Percentiles rank a stretch among this genome's conserved stretches.
Conservation (phyloP, 1,284 basidiomycete species). For the Stygiomarasmius scandens region DNA sequence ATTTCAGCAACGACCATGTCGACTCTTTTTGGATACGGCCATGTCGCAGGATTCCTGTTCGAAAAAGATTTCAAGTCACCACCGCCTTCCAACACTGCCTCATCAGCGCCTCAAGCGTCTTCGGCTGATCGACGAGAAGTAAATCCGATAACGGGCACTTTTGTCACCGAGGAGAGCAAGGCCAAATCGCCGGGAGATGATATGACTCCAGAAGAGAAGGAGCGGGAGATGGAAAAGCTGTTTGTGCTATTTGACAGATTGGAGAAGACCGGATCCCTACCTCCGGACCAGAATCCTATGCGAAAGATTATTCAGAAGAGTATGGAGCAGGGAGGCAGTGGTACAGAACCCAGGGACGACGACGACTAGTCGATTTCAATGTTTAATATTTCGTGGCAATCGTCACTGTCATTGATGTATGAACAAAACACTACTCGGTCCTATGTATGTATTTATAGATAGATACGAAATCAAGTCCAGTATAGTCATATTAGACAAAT, state of each 20-base stretch:
- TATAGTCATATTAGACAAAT: too few species aligned
- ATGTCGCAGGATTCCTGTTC: slow-evolving; percentile 90
- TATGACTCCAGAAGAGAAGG: slow-evolving; percentile 93
- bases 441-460: too few species aligned
- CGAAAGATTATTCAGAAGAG: slow-evolving; percentile 70
- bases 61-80: slow-evolving; percentile 77
- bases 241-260: slow-evolving; percentile 91
- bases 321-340: slow-evolving; percentile 18
- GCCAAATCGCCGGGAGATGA: slow-evolving; percentile 35
- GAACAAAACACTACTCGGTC: too few species aligned
- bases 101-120: neutral
- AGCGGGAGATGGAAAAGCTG: slow-evolving; percentile 85
- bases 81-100: neutral
- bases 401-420: too few species aligned
- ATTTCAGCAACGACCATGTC: slow-evolving; percentile 4
- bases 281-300: slow-evolving; percentile 69
- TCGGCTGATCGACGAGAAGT: slow-evolving; percentile 29
- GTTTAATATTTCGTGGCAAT: too few species aligned
- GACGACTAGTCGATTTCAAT: too few species aligned
- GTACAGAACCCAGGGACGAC: neutral
- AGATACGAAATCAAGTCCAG: too few species aligned
- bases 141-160: slow-evolving; percentile 83
- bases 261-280: slow-evolving; percentile 70
- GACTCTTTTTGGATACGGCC: slow-evolving; percentile 55
- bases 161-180: slow-evolving; percentile 49